Percentiles rank a stretch among this genome's conserved stretches.
Evolutionary conservation across 805 yeast species (phyloP).

Genomic region (Yamadazyma insecticola): DNA sequence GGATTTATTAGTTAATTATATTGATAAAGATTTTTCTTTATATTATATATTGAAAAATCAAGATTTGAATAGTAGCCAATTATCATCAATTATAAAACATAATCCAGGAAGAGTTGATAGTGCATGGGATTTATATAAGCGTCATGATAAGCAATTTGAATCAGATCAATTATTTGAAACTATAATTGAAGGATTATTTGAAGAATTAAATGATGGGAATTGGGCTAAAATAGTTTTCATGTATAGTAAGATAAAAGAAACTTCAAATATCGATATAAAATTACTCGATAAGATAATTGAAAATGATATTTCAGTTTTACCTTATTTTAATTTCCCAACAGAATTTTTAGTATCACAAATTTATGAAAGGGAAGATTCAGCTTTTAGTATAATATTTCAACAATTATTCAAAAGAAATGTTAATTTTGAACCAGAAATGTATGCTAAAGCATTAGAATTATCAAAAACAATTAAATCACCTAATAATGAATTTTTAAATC

Average conservation of each 20-base stretch:
- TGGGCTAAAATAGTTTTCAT: slow-evolving; percentile 10
- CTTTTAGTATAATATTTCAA: slow-evolving; percentile 15
- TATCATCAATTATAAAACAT: slow-evolving; percentile 24
- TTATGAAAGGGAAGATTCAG: slow-evolving; percentile 13
- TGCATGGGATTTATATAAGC: slow-evolving; percentile 44
- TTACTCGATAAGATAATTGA: slow-evolving; percentile 6
- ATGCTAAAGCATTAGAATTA: slow-evolving; percentile 9
- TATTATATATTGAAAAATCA: slow-evolving; percentile 19
- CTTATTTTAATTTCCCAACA: slow-evolving; percentile 6
- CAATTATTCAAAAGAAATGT: slow-evolving; percentile 3
- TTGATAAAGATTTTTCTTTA: slow-evolving; percentile 22
- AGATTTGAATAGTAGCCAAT: slow-evolving; percentile 11
- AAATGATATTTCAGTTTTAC: neutral
- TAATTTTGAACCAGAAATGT: slow-evolving; percentile 2
- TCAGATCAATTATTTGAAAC: slow-evolving; percentile 19
- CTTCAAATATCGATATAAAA: neutral
- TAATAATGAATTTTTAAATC: slow-evolving; percentile 2
- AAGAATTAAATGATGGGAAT: slow-evolving; percentile 5
- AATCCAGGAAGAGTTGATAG: slow-evolving; percentile 53
- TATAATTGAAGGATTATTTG: slow-evolving; percentile 28
- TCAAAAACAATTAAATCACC: neutral
- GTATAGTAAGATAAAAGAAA: slow-evolving; percentile 2
- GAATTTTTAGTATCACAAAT: slow-evolving; percentile 5
- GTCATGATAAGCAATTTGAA: slow-evolving; percentile 13
- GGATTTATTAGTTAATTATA: slow-evolving; percentile 14